Conservation (phyloP, 164 flowering plant genomes). For the Sextonia rubra region DNA sequence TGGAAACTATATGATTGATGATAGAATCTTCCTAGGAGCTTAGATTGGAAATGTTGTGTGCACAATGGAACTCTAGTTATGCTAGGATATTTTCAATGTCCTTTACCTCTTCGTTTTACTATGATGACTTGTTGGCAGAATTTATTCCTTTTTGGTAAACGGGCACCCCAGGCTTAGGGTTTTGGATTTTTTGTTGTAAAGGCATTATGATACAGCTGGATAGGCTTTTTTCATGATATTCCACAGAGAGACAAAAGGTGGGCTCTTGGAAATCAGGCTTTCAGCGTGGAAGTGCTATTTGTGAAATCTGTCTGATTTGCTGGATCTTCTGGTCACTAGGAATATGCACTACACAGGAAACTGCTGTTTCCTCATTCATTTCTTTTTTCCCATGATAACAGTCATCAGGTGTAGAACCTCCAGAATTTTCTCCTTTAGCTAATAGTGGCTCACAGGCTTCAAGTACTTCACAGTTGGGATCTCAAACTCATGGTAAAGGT, state of each 20-base stretch:
- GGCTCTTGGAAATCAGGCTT: background rate
- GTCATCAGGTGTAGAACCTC: constrained; percentile 48
- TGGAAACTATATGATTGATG: no score
- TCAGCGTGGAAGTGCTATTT: background rate
- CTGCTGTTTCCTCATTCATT: background rate
- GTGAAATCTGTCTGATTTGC: background rate
- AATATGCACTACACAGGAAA: background rate
- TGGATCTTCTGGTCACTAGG: background rate
- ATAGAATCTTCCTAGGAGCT: no score
- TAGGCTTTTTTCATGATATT: background rate
- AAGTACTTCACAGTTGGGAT: constrained; percentile 32
- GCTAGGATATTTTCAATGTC: background rate
- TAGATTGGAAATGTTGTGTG: no score
- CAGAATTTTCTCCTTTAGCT: constrained; percentile 36
- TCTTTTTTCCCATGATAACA: constrained; percentile 17
- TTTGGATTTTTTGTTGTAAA: background rate
- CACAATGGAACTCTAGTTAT: background rate
- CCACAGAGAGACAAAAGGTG: background rate
- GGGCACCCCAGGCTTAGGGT: no score
- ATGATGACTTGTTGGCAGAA: background rate
- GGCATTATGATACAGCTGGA: background rate
- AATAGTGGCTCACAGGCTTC: constrained; percentile 49
- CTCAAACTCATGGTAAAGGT: constrained; percentile 58
- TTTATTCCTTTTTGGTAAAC: background rate
- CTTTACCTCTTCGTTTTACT: background rate